Conservation (phyloP, 768 basidiomycete genomes). For the Psilocybe tampanensis region DNA sequence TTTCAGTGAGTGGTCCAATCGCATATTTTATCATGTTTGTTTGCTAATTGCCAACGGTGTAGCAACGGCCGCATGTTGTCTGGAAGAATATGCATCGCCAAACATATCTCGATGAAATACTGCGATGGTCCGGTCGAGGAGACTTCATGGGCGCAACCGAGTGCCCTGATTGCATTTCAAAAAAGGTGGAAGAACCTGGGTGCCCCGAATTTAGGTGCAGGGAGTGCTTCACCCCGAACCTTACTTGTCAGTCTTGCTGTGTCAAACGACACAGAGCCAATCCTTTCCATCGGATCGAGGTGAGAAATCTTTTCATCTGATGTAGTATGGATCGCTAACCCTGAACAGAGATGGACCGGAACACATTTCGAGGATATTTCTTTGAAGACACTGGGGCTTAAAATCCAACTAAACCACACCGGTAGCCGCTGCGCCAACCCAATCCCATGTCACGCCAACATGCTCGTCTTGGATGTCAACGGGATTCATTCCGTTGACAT, state of each 20-base stretch:
- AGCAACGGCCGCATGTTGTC: constrained; percentile 8
- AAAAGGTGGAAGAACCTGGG: not conserved
- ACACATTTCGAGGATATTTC: not conserved
- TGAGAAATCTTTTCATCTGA: not conserved
- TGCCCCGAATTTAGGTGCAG: not conserved
- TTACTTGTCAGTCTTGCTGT: not conserved
- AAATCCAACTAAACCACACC: constrained; percentile 16
- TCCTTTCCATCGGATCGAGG: not conserved
- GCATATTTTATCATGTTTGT: too few species aligned
- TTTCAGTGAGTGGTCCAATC: too few species aligned
- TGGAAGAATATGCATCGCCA: constrained; percentile 11
- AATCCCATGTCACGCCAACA: constrained; percentile 1
- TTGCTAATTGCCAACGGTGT: too few species aligned
- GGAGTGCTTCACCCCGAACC: constrained; percentile 7
- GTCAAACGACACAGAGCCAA: not conserved
- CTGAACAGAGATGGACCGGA: not conserved
- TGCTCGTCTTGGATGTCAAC: constrained; percentile 23
- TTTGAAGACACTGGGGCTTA: not conserved
- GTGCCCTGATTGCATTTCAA: constrained; percentile 12
- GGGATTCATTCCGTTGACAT: constrained; percentile 24
- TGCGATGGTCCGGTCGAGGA: constrained; percentile 8
- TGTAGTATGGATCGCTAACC: not conserved
- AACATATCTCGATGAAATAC: constrained; percentile 10
- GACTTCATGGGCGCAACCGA: not conserved
- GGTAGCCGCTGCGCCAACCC: not conserved